Evolutionary conservation across 257 asterid genomes (phyloP).

Genomic region (Nicotiana undulata): DNA sequence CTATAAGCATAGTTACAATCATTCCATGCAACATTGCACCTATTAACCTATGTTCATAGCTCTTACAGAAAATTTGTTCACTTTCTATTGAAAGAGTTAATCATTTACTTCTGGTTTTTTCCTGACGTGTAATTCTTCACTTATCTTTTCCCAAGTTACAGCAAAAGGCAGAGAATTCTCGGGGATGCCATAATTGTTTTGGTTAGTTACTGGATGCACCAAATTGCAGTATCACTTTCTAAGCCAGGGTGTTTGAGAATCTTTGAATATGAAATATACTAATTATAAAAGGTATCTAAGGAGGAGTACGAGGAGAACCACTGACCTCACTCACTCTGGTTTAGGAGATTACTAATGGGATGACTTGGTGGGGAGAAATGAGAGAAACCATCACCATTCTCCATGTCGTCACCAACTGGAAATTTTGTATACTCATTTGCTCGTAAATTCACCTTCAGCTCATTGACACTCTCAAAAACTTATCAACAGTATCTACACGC

Average conservation of each 20-base stretch:
- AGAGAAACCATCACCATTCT: constrained; percentile 33
- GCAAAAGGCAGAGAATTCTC: too few species aligned
- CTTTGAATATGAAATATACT: background rate
- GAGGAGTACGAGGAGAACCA: background rate
- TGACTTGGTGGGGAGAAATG: constrained; percentile 44
- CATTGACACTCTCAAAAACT: constrained; percentile 50
- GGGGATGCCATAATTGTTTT: too few species aligned
- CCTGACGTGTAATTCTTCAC: too few species aligned
- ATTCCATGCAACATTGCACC: too few species aligned
- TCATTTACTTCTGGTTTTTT: too few species aligned
- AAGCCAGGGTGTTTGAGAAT: background rate
- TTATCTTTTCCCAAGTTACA: too few species aligned
- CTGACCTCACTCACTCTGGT: constrained; percentile 68
- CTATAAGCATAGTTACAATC: too few species aligned
- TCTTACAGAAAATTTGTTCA: too few species aligned
- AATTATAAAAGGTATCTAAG: background rate
- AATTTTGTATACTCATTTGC: constrained; percentile 40
- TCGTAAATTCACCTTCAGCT: constrained; percentile 37
- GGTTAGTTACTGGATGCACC: background rate
- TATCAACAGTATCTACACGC: constrained; percentile 36
- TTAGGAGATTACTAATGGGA: constrained; percentile 32
- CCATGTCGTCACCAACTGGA: constrained; percentile 36
- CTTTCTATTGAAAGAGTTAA: too few species aligned
- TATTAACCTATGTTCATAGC: too few species aligned
- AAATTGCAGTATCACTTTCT: background rate